Evolutionary conservation across 306 rosid genomes (phyloP).

Genomic region (Notholithocarpus densiflorus): DNA sequence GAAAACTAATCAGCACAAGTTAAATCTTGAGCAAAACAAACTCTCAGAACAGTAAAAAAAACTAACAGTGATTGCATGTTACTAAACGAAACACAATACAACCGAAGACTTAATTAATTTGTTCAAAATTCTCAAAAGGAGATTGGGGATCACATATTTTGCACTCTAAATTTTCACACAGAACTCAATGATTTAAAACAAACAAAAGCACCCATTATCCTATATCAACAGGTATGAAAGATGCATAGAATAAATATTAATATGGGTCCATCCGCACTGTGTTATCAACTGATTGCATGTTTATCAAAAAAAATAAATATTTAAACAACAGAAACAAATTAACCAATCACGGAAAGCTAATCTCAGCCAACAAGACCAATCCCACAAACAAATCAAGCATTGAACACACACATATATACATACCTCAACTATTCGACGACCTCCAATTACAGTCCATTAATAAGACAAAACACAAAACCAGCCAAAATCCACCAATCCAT

Average conservation of each 20-base stretch:
- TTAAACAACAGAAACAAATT: not conserved
- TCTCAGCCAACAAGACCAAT: not conserved
- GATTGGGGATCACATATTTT: not conserved
- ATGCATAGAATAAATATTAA: not conserved
- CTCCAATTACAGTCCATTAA: not conserved
- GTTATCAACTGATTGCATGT: not conserved
- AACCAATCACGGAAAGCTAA: not conserved
- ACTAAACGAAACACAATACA: not conserved
- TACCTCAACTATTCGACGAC: slow-evolving; percentile 4
- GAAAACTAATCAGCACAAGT: not conserved
- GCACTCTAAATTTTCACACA: not conserved
- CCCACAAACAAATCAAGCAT: not conserved
- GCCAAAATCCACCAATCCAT: not conserved
- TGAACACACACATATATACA: not conserved
- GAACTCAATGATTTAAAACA: not conserved
- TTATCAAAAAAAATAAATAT: too few species aligned
- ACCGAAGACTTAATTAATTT: not conserved
- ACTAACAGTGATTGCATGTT: not conserved
- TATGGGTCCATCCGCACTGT: not conserved
- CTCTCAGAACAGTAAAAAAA: not conserved
- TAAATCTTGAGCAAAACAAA: not conserved
- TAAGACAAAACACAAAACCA: not conserved
- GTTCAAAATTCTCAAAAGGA: not conserved
- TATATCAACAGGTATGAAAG: not conserved
- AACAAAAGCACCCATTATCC: not conserved